Base-by-base conservation (phyloP, 2,329 filamentous ascomycete genomes). In the Erysiphe pulchra region DNA sequence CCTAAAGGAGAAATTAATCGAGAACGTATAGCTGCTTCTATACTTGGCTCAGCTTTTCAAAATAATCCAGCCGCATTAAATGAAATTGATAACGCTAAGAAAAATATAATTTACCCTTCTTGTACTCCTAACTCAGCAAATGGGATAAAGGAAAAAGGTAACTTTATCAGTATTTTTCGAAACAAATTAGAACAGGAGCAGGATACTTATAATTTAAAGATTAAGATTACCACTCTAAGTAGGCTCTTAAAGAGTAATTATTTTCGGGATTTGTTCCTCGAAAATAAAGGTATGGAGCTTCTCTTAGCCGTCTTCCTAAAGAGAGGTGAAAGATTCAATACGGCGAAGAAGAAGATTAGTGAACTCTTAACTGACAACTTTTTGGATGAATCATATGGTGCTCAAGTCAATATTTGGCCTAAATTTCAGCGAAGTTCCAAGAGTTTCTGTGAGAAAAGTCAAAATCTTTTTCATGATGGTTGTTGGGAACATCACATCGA, bases 311-410 rank as follows among this genome's bases (percentile, higher is more conserved):
- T 75, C 7, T 64, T 78, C 33, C 53, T 63, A 3, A 63, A 61
- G 9, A 59, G 65, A 20, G 64, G 61, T n/a, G 57, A 61, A 4
- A 62, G 64, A 24, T 71, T 73, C 62, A 65, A 65, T 13, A 55
- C 60, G 1, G 65, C 69, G 6, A 65, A 69, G 54, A 65, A 64
- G 47, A 72, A 69, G 53, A 67, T 70, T 20, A 71, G 68, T 1
- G 64, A 73, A 48, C 63, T 79, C 47, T 65, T 77, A 28, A 63
- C 70, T 32, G 76, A 80, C 54, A 75, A 67, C 48, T 80, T 80
- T 54, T 61, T 80, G n/a, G 75, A 80, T 53, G 66, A 69, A 49
- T 65, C 70, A 47, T 74, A 77, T 65, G 73, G 74, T 37, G 74
- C 74, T 2, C 61, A 62, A 20, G 50, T 67, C 16, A 70, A 71